Percentiles rank a stretch among this genome's conserved stretches.
phyloP scores from a whole-genome alignment of 2,329 filamentous ascomycete species.

The Leptographium radiaticola region DNA sequence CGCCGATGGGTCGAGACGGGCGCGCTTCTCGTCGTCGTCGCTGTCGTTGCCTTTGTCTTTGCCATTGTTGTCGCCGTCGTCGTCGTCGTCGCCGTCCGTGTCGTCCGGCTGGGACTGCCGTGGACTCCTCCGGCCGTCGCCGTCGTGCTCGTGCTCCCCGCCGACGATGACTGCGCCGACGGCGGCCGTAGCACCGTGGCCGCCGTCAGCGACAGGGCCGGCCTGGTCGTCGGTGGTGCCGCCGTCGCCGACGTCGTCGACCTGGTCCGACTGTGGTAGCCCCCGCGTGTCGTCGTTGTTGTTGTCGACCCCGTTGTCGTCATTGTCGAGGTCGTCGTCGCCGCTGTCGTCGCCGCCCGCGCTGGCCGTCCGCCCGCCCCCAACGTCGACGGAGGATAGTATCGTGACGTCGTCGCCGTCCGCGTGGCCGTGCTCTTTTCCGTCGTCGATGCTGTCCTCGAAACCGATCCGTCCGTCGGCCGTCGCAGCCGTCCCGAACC shows the following conservation, averaged over 20 bases:
- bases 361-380: neutral
- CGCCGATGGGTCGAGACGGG: neutral
- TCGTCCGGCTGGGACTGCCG: no score
- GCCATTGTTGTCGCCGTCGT: slow-evolving; percentile 4
- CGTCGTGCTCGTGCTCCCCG: neutral
- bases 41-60: neutral
- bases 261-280: slow-evolving; percentile 25
- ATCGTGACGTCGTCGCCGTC: neutral
- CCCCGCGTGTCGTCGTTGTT: neutral
- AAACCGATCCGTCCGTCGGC: no score
- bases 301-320: neutral
- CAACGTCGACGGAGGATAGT: neutral
- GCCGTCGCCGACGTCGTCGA: slow-evolving; percentile 11
- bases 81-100: neutral
- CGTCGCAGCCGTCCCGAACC: no score
- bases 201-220: slow-evolving; percentile 22
- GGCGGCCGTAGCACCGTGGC: slow-evolving; percentile 27
- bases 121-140: neutral
- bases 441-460: no score
- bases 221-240: neutral
- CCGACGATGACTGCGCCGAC: slow-evolving; percentile 12
- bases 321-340: neutral
- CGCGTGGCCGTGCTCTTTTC: no score
- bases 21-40: neutral
- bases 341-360: neutral